Evolutionary conservation across 441 rosid genomes (phyloP).

Genomic region (Pelargonium cotyledonis): DNA sequence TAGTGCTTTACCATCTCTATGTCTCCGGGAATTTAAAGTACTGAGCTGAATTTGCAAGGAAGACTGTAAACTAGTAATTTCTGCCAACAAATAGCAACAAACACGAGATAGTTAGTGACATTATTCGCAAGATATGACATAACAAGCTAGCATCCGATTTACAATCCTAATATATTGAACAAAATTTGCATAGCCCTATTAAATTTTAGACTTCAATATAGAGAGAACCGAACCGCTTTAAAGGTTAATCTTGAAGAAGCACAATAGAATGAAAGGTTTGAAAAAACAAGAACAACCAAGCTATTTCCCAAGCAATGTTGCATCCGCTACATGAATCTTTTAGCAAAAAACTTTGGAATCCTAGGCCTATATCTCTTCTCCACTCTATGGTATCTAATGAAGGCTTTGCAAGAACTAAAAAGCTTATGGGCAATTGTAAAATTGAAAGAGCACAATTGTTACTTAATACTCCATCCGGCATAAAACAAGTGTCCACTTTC

Average conservation of each 20-base stretch:
- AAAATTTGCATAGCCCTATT: neutral
- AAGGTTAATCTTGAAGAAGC: neutral
- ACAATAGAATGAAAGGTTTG: neutral
- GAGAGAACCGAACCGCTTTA: neutral
- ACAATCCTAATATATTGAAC: too few relatives aligned
- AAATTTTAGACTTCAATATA: neutral
- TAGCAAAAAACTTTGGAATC: too few relatives aligned
- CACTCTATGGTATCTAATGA: neutral
- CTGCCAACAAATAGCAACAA: slow-evolving; percentile 29
- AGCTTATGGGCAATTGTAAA: neutral
- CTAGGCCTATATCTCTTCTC: too few relatives aligned
- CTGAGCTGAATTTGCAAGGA: slow-evolving; percentile 54
- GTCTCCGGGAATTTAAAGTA: slow-evolving; percentile 41
- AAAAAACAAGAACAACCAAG: neutral
- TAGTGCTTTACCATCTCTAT: slow-evolving; percentile 35
- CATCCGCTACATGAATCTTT: too few relatives aligned
- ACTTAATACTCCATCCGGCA: neutral
- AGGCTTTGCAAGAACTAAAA: neutral
- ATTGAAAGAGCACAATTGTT: neutral
- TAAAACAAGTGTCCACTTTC: too few relatives aligned
- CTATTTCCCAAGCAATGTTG: too few relatives aligned
- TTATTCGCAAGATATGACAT: neutral
- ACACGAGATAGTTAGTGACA: neutral
- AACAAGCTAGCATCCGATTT: neutral
- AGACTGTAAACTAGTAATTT: slow-evolving; percentile 61